phyloP scores from a whole-genome alignment of 176 grass and related monocot genomes.

The Paspalum notatum region DNA sequence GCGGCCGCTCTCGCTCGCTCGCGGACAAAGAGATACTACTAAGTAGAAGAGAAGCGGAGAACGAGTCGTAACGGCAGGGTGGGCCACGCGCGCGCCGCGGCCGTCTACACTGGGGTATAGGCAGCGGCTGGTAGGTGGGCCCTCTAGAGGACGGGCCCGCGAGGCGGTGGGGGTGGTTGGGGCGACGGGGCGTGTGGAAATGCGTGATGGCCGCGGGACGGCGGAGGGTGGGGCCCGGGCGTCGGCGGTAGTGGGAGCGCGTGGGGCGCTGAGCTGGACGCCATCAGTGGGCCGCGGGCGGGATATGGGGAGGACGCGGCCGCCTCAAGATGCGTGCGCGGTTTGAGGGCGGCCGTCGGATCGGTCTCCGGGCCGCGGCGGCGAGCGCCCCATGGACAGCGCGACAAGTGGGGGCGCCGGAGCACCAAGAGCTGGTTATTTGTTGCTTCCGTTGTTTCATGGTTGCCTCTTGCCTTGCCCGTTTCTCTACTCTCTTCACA shows the following conservation, averaged over 20 bases:
- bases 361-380: not conserved
- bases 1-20: not conserved
- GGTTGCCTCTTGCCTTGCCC: not conserved
- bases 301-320: not conserved
- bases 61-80: not conserved
- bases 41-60: not conserved
- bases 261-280: slow-evolving; percentile 45
- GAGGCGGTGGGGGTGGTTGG: not conserved
- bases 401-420: not conserved
- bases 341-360: slow-evolving; percentile 46
- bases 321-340: slow-evolving; percentile 12
- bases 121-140: not conserved
- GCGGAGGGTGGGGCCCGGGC: not conserved
- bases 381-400: no score
- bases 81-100: no score
- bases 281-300: not conserved
- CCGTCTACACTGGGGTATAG: no score
- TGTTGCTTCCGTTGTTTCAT: not conserved
- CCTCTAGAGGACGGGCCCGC: not conserved
- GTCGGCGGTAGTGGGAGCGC: slow-evolving; percentile 11
- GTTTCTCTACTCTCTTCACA: no score
- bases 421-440: slow-evolving; percentile 28
- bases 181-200: not conserved
- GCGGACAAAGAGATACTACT: not conserved
- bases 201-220: not conserved